Percentiles rank a stretch among this genome's conserved stretches.
phyloP scores from a whole-genome alignment of 805 yeast genomes.

The Spathaspora boniae region DNA sequence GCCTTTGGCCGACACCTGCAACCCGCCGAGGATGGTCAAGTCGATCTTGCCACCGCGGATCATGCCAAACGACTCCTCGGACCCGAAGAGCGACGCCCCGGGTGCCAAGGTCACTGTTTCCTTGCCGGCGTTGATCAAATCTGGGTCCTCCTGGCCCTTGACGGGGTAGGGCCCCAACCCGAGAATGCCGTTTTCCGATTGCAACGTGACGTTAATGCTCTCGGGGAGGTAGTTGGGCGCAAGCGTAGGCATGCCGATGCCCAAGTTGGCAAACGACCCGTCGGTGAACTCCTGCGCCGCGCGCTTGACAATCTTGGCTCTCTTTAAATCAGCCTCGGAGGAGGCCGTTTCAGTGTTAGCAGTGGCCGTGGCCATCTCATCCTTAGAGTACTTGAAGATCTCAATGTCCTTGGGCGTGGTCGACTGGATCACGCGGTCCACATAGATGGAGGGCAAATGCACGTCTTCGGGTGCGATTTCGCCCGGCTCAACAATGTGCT shows the following conservation, averaged over 20 bases:
- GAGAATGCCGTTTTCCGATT: slow-evolving; percentile 48
- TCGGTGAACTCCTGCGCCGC: slow-evolving; percentile 45
- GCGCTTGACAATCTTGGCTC: slow-evolving; percentile 37
- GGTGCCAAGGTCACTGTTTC: slow-evolving; percentile 45
- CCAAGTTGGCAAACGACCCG: slow-evolving; percentile 44
- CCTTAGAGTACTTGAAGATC: slow-evolving; percentile 22
- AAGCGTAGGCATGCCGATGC: slow-evolving; percentile 51
- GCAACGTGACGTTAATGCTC: slow-evolving; percentile 37
- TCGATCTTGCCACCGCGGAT: slow-evolving; percentile 46
- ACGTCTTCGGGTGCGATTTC: slow-evolving; percentile 42
- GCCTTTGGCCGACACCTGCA: slow-evolving; percentile 46
- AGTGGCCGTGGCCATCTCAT: slow-evolving; percentile 2
- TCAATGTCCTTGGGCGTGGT: slow-evolving; percentile 43
- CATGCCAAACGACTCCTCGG: slow-evolving; percentile 50
- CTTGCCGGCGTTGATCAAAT: slow-evolving; percentile 49
- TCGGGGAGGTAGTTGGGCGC: slow-evolving; percentile 40
- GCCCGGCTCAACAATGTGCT: slow-evolving; percentile 46
- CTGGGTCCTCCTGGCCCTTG: slow-evolving; percentile 44
- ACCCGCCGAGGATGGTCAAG: slow-evolving; percentile 45
- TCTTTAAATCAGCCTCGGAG: slow-evolving; percentile 16
- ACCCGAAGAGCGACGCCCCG: slow-evolving; percentile 48
- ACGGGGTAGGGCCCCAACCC: slow-evolving; percentile 48
- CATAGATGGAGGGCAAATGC: slow-evolving; percentile 47
- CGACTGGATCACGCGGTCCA: slow-evolving; percentile 37
- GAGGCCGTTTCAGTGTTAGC: slow-evolving; percentile 9